These are phyloP conservation scores for Lophiotrema nucula DNA, from an alignment of 495 filamentous ascomycete species.

Conservation along the genomic window DNA sequence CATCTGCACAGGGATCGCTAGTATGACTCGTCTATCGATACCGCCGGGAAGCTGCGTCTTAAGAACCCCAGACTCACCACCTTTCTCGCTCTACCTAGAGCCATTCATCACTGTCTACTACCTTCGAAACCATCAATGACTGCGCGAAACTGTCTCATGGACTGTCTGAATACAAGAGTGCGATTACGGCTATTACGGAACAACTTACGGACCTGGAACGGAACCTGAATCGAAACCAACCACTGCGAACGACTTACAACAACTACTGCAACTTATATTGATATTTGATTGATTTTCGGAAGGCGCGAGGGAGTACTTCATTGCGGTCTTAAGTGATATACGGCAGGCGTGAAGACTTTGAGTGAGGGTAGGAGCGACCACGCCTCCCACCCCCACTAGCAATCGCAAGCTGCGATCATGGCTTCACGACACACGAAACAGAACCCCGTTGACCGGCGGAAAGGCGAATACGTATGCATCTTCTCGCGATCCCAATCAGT, in stretches of 20 bases:
- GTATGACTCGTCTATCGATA: slow-evolving; percentile 20
- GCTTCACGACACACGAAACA: slow-evolving; percentile 29
- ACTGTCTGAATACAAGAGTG: slow-evolving; percentile 7
- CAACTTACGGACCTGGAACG: slow-evolving; percentile 7
- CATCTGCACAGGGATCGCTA: background rate
- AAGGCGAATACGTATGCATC: slow-evolving; percentile 73
- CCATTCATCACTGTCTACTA: slow-evolving; percentile 1
- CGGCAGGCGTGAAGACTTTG: too few relatives aligned
- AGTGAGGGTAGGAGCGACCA: too few relatives aligned
- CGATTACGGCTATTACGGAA: slow-evolving; percentile 8
- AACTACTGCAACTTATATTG: too few relatives aligned
- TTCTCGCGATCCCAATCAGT: too few relatives aligned
- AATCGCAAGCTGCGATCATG: slow-evolving; percentile 16
- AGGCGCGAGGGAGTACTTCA: too few relatives aligned
- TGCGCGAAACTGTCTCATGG: slow-evolving; percentile 14
- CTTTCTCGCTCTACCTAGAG: background rate
- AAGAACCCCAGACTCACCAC: background rate
- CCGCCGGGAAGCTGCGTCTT: background rate
- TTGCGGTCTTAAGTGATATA: too few relatives aligned
- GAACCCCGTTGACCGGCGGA: slow-evolving; percentile 61
- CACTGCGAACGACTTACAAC: background rate
- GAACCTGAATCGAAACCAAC: slow-evolving; percentile 10
- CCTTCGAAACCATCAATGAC: slow-evolving; percentile 17
- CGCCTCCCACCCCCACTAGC: too few relatives aligned
- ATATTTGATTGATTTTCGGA: too few relatives aligned